Conservation (phyloP, 2,329 filamentous ascomycete genomes). For the Geosmithia flava region DNA sequence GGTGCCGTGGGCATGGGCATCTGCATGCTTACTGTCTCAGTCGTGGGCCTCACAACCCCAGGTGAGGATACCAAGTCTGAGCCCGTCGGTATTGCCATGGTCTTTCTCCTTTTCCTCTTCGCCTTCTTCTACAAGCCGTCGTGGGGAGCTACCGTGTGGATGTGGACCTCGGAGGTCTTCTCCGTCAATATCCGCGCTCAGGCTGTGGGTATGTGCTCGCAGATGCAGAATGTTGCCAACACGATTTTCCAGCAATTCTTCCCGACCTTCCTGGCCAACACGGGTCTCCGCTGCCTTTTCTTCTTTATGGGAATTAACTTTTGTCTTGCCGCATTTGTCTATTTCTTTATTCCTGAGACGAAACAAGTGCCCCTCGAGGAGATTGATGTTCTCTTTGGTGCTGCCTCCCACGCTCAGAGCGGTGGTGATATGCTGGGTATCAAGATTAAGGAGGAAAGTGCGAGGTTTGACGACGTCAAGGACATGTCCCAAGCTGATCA, state of each 20-base stretch:
- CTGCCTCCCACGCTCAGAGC: conserved; percentile 1
- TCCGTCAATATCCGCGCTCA: conserved; percentile 62
- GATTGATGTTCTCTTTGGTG: conserved; percentile 48
- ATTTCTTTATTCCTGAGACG: conserved; percentile 38
- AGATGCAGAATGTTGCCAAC: conserved; percentile 51
- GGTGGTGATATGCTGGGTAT: conserved; percentile 3
- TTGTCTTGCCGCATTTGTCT: conserved; percentile 34
- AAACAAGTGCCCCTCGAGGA: conserved; percentile 47
- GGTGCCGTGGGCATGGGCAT: conserved; percentile 57
- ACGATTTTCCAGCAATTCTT: conserved; percentile 60
- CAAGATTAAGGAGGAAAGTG: background rate
- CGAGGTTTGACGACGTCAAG: background rate
- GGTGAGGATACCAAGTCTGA: conserved; percentile 38
- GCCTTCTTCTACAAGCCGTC: conserved; percentile 58
- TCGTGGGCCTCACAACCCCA: conserved; percentile 35
- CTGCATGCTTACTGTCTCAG: conserved; percentile 54
- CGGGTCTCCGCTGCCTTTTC: conserved; percentile 28
- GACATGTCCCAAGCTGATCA: background rate
- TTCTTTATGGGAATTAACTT: conserved; percentile 23
- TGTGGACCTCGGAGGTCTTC: conserved; percentile 59
- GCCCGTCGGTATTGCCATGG: conserved; percentile 52
- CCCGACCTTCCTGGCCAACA: conserved; percentile 50
- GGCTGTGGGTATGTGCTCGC: conserved; percentile 53
- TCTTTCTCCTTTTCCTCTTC: conserved; percentile 55
- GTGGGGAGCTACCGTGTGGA: conserved; percentile 60